These are phyloP conservation scores for Zygosaccharomyces bisporus DNA, from an alignment of 805 yeast genomes.

Conservation along the genomic window DNA sequence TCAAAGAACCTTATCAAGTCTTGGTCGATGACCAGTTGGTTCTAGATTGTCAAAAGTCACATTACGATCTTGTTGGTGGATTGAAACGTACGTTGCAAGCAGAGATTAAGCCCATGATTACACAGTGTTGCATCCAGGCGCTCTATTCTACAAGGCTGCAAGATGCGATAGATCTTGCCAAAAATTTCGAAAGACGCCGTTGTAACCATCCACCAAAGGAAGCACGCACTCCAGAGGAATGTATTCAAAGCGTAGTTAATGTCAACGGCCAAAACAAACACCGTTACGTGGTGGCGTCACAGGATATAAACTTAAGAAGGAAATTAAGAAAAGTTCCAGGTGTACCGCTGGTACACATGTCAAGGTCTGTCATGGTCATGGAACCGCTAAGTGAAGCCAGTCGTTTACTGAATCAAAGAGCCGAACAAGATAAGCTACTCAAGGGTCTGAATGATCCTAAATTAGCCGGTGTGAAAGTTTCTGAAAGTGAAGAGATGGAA, in stretches of 20 bases:
- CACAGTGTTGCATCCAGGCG: slow-evolving; percentile 92
- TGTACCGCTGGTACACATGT: slow-evolving; percentile 81
- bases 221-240: slow-evolving; percentile 64
- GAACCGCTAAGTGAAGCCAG: slow-evolving; percentile 85
- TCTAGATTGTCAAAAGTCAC: slow-evolving; percentile 57
- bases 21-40: slow-evolving; percentile 80
- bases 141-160: slow-evolving; percentile 70
- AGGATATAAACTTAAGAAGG: slow-evolving; percentile 65
- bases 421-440: slow-evolving; percentile 66
- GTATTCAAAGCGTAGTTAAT: slow-evolving; percentile 66
- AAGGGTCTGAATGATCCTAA: slow-evolving; percentile 72
- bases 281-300: slow-evolving; percentile 85
- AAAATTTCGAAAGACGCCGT: slow-evolving; percentile 82
- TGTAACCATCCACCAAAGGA: slow-evolving; percentile 76
- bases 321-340: slow-evolving; percentile 77
- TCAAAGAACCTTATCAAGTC: slow-evolving; percentile 91
- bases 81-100: slow-evolving; percentile 77
- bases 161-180: slow-evolving; percentile 75
- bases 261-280: slow-evolving; percentile 81
- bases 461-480: slow-evolving; percentile 43
- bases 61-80: slow-evolving; percentile 78
- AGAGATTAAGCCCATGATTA: slow-evolving; percentile 83
- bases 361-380: slow-evolving; percentile 91
- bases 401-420: slow-evolving; percentile 41
- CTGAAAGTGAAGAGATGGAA: slow-evolving; percentile 19